A percentile compares a stretch with the other conserved stretches of the same genome.
Conservation (phyloP, 208 protist species). For the Trypanosoma scelopori region DNA sequence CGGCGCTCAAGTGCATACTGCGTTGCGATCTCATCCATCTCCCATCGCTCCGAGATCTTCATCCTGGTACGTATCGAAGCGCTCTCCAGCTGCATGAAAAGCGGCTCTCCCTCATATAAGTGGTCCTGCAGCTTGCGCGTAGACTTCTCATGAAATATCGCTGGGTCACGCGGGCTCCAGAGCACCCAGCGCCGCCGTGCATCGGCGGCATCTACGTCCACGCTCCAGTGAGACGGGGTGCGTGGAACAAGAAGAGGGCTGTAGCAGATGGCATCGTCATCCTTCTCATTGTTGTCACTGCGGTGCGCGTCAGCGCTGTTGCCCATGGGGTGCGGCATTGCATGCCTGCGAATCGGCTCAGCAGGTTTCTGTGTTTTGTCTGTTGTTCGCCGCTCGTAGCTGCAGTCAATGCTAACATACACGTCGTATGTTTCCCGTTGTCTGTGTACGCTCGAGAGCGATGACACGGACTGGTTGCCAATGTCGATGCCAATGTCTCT, state of each 20-base stretch:
- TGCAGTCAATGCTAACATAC: conserved; percentile 75
- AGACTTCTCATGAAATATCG: conserved; percentile 72
- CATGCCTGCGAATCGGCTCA: neutral
- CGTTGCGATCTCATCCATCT: conserved; percentile 55
- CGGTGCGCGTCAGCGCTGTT: neutral
- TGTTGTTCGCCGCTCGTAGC: conserved; percentile 39
- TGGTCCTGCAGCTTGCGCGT: conserved; percentile 85
- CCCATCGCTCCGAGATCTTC: conserved; percentile 69
- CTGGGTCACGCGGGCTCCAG: conserved; percentile 86
- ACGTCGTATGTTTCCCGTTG: conserved; percentile 83
- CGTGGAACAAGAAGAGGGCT: conserved; percentile 50
- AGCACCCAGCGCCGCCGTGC: conserved; percentile 60
- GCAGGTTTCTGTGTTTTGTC: conserved; percentile 43
- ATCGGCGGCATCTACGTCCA: conserved; percentile 65
- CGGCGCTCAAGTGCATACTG: conserved; percentile 60
- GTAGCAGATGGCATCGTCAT: conserved; percentile 16
- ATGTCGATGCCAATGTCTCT: conserved; percentile 55
- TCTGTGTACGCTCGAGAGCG: conserved; percentile 51
- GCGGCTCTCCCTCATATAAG: conserved; percentile 85
- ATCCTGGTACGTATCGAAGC: conserved; percentile 35
- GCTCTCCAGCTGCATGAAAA: conserved; percentile 68
- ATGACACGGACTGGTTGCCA: conserved; percentile 43
- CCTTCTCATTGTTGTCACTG: neutral
- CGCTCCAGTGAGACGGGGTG: conserved; percentile 76
- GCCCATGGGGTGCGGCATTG: neutral